A percentile compares a stretch with the other conserved stretches of the same genome.
phyloP scores from a whole-genome alignment of 1,284 basidiomycete species.

The Moesziomyces aphidis region DNA sequence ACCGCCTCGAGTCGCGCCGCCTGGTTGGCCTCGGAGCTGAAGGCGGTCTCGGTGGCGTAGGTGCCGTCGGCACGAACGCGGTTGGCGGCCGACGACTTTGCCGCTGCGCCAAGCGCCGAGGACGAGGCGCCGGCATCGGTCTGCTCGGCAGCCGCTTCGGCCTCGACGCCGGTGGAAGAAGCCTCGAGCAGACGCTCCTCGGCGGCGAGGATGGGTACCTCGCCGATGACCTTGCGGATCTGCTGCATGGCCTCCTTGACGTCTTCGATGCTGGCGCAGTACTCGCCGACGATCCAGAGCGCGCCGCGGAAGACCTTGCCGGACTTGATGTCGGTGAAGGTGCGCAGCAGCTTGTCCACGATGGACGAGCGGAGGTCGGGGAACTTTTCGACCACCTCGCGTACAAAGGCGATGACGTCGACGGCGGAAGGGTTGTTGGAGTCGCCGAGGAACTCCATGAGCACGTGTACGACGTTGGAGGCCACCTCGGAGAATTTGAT shows the following conservation, averaged over 20 bases:
- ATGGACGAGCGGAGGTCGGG: slow-evolving; percentile 86
- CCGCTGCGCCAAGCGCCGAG: slow-evolving; percentile 36
- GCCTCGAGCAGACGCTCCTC: slow-evolving; percentile 69
- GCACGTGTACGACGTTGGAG: slow-evolving; percentile 91
- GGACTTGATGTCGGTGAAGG: slow-evolving; percentile 90
- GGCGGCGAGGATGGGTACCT: slow-evolving; percentile 90
- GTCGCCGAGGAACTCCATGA: slow-evolving; percentile 99
- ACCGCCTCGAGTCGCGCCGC: slow-evolving; percentile 79
- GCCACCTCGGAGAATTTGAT: slow-evolving; percentile 99
- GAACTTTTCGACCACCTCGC: slow-evolving; percentile 98
- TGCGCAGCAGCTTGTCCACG: slow-evolving; percentile 85
- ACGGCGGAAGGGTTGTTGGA: slow-evolving; percentile 93
- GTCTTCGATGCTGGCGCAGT: slow-evolving; percentile 69
- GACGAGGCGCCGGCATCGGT: slow-evolving; percentile 30
- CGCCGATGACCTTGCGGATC: slow-evolving; percentile 88
- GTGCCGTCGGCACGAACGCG: slow-evolving; percentile 93
- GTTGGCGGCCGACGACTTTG: slow-evolving; percentile 71
- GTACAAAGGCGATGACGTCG: slow-evolving; percentile 95
- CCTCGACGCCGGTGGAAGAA: slow-evolving; percentile 41
- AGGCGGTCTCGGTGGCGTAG: slow-evolving; percentile 96
- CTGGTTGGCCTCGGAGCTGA: slow-evolving; percentile 76
- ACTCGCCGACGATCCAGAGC: slow-evolving; percentile 98
- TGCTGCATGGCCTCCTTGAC: slow-evolving; percentile 76
- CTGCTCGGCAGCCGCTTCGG: slow-evolving; percentile 32
- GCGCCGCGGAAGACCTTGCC: slow-evolving; percentile 97